Percentiles rank a stretch among this genome's conserved stretches.
Conservation (phyloP, 495 filamentous ascomycete genomes). For the Hyaloscypha finlandica region DNA sequence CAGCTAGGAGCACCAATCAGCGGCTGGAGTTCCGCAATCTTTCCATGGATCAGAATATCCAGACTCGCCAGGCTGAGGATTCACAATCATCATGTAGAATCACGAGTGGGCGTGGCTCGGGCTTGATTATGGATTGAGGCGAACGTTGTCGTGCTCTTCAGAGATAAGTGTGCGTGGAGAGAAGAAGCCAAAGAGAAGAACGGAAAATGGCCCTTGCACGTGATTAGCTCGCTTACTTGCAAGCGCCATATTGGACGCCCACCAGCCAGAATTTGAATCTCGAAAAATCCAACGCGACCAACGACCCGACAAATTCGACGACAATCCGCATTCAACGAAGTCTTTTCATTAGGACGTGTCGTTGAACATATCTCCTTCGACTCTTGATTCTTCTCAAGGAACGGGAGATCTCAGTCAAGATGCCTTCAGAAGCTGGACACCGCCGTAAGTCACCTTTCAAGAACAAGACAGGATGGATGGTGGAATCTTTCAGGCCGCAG, state of each 20-base stretch:
- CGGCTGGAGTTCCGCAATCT: neutral
- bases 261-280: conserved; percentile 23
- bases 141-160: neutral
- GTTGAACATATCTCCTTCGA: conserved; percentile 24
- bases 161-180: neutral
- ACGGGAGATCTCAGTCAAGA: conserved; percentile 54
- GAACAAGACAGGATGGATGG: conserved; percentile 18
- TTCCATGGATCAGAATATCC: neutral
- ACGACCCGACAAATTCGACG: conserved; percentile 31
- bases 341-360: conserved; percentile 32
- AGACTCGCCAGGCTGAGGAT: neutral
- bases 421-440: conserved; percentile 83
- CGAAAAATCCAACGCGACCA: conserved; percentile 6
- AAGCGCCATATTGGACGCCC: neutral
- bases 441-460: conserved; percentile 63
- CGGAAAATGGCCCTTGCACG: neutral
- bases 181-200: too few relatives aligned
- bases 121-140: neutral
- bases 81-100: neutral
- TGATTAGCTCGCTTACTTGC: conserved; percentile 1
- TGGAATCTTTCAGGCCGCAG: conserved; percentile 26
- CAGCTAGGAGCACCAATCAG: conserved; percentile 5
- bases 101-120: neutral
- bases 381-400: conserved; percentile 29
- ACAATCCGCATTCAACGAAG: conserved; percentile 30